Conservation (phyloP, 2,329 filamentous ascomycete species). For the Fusarium lateritium region DNA sequence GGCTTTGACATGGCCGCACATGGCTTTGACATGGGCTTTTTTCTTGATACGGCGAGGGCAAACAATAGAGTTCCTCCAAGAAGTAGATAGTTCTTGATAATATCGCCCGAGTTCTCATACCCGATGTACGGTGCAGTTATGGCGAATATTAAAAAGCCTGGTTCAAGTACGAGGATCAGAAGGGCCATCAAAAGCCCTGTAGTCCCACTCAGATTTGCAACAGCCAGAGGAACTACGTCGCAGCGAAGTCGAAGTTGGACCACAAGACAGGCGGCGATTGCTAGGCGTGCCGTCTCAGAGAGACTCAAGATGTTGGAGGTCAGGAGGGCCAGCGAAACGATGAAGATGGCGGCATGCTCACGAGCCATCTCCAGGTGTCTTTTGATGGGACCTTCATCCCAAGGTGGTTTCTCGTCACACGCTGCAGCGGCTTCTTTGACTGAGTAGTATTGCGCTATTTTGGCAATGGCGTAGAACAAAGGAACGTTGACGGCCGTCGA, state of each 20-base stretch:
- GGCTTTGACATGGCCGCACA: background rate
- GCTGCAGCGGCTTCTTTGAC: conserved; percentile 27
- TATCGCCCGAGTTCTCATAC: background rate
- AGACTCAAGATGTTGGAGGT: conserved; percentile 6
- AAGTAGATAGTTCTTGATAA: conserved; percentile 8
- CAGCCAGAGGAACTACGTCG: conserved; percentile 1
- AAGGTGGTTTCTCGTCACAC: conserved; percentile 11
- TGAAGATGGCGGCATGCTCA: conserved; percentile 26
- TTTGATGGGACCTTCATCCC: background rate
- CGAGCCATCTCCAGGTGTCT: conserved; percentile 25
- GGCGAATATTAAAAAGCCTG: conserved; percentile 5
- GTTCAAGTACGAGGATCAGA: conserved; percentile 5
- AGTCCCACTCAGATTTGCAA: background rate
- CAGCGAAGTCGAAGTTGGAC: conserved; percentile 24
- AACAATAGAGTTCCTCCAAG: conserved; percentile 19
- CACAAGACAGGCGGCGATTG: conserved; percentile 29
- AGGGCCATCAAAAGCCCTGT: conserved; percentile 13
- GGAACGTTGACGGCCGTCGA: conserved; percentile 38
- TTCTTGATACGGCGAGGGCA: conserved; percentile 14
- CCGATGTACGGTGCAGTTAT: conserved; percentile 13
- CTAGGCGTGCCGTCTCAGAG: conserved; percentile 32
- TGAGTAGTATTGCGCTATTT: conserved; percentile 38
- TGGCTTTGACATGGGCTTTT: background rate
- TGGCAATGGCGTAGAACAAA: conserved; percentile 36
- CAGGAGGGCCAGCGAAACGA: conserved; percentile 13